These are phyloP conservation scores for Solanum rostratum DNA, from an alignment of 257 asterid genomes.

Conservation along the genomic window DNA sequence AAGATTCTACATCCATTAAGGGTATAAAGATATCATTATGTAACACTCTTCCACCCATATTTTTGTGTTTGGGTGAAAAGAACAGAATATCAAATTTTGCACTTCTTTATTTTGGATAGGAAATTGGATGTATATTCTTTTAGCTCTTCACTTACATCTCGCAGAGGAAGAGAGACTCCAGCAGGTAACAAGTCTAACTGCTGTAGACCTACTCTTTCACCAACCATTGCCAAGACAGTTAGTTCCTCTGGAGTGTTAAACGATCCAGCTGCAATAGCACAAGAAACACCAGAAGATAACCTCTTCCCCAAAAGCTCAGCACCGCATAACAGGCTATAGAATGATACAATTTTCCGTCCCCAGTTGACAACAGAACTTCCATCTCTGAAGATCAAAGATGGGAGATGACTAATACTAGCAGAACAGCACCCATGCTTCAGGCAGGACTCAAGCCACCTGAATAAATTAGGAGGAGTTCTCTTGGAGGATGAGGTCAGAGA, in stretches of 20 bases:
- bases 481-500: constrained; percentile 17
- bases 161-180: constrained; percentile 87
- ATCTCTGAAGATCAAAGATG: constrained; percentile 54
- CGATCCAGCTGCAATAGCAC: constrained; percentile 61
- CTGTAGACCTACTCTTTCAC: constrained; percentile 85
- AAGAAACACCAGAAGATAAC: constrained; percentile 76
- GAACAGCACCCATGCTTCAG: constrained; percentile 56
- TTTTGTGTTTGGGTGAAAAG: not conserved
- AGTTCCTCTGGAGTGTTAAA: constrained; percentile 59
- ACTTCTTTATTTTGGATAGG: not conserved
- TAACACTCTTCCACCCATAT: not conserved
- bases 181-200: constrained; percentile 89
- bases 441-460: constrained; percentile 89
- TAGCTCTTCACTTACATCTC: constrained; percentile 61
- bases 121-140: not conserved
- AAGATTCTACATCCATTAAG: not conserved
- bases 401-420: constrained; percentile 59
- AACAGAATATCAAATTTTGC: not conserved
- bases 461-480: constrained; percentile 66
- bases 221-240: constrained; percentile 89
- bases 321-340: constrained; percentile 87
- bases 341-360: constrained; percentile 81
- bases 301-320: constrained; percentile 49
- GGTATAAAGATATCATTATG: not conserved
- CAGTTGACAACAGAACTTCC: constrained; percentile 63